Evolutionary conservation across 192 early-diverging fungal genomes (phyloP).

Genomic region (Mortierella hygrophila): DNA sequence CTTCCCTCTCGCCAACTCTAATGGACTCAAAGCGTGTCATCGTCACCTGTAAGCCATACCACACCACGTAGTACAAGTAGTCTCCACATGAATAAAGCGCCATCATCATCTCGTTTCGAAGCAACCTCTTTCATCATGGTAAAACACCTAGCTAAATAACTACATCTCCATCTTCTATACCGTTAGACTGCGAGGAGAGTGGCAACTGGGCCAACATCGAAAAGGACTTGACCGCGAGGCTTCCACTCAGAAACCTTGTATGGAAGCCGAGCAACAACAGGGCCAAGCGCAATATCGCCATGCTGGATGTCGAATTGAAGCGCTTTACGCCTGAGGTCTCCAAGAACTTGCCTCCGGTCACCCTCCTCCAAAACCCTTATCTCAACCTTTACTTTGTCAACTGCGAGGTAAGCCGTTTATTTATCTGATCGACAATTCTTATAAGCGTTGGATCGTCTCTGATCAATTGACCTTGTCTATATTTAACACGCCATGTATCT

Average conservation of each 20-base stretch:
- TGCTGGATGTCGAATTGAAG: constrained; percentile 70
- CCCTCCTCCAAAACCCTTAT: constrained; percentile 69
- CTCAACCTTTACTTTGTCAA: constrained; percentile 86
- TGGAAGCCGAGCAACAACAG: constrained; percentile 82
- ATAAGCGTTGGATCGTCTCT: not conserved
- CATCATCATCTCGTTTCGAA: not conserved
- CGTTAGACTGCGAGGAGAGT: constrained; percentile 67
- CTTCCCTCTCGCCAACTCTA: not conserved
- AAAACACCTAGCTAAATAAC: not conserved
- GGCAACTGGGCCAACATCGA: constrained; percentile 75
- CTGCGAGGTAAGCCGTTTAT: constrained; percentile 70
- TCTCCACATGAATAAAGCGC: not conserved
- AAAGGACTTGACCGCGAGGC: constrained; percentile 72
- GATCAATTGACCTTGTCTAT: not conserved
- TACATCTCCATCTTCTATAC: not conserved
- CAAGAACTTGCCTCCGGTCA: constrained; percentile 57
- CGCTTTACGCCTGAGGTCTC: constrained; percentile 60
- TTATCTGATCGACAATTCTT: not conserved
- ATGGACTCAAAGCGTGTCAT: constrained; percentile 56
- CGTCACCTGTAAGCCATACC: constrained; percentile 38
- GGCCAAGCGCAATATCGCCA: constrained; percentile 70
- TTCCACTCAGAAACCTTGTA: constrained; percentile 84
- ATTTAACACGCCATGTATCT: not conserved
- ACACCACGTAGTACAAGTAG: not conserved
- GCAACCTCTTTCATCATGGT: not conserved